phyloP scores from a whole-genome alignment of 1,284 basidiomycete species.

The Sporisorium iseilematis-ciliati region DNA sequence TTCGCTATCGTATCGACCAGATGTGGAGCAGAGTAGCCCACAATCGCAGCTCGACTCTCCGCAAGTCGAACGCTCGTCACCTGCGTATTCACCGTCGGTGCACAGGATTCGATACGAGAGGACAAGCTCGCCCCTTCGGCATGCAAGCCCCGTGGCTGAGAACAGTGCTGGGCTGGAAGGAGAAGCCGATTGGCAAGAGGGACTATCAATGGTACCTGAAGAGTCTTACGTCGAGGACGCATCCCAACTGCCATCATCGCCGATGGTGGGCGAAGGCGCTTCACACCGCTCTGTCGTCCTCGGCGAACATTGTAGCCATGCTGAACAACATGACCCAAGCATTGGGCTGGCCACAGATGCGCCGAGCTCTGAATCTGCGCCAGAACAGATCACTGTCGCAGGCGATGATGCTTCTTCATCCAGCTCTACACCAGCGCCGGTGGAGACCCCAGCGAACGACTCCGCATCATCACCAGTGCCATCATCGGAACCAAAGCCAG shows the following conservation, averaged over 20 bases:
- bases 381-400: not conserved
- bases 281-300: not conserved
- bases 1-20: not conserved
- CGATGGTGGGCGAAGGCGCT: not conserved
- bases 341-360: not conserved
- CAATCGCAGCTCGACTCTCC: not conserved
- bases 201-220: constrained; percentile 36
- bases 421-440: no score
- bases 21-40: not conserved
- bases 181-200: constrained; percentile 22
- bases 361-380: not conserved
- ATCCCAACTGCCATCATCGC: constrained; percentile 14
- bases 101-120: not conserved
- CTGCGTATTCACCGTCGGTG: not conserved
- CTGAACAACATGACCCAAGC: not conserved
- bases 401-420: not conserved
- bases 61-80: not conserved
- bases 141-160: not conserved
- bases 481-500: not conserved
- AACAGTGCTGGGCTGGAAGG: not conserved
- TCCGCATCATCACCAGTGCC: not conserved
- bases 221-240: constrained; percentile 31
- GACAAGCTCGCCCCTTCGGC: constrained; percentile 2
- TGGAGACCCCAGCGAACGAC: not conserved
- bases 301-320: not conserved